A percentile compares a stretch with the other conserved stretches of the same genome.
phyloP scores from a whole-genome alignment of 2,329 filamentous ascomycete genomes.

The Arthrobotrys conoides region DNA sequence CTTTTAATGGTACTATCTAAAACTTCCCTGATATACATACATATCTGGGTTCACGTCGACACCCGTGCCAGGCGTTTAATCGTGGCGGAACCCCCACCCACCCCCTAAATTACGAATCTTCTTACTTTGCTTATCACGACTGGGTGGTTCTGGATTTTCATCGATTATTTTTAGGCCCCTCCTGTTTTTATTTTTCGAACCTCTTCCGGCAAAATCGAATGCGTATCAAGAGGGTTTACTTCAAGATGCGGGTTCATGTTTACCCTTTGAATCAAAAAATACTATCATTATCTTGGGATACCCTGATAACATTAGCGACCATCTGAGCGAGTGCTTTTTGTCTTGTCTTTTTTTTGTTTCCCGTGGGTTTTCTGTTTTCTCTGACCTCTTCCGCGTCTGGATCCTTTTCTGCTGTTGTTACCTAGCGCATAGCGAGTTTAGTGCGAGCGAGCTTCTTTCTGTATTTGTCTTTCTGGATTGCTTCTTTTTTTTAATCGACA shows the following conservation, averaged over 20 bases:
- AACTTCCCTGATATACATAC: background rate
- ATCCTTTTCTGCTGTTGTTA: conserved; percentile 8
- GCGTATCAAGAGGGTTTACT: conserved; percentile 8
- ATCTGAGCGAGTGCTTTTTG: conserved; percentile 9
- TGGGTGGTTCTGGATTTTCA: conserved; percentile 9
- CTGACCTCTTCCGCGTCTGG: background rate
- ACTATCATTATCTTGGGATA: conserved; percentile 39
- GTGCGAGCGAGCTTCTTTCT: conserved; percentile 38
- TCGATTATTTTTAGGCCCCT: background rate
- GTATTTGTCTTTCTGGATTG: conserved; percentile 10
- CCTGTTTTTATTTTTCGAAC: background rate
- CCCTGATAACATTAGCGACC: conserved; percentile 50
- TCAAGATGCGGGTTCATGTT: conserved; percentile 1
- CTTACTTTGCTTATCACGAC: background rate
- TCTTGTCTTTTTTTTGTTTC: conserved; percentile 3
- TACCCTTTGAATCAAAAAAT: background rate
- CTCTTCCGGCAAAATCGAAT: conserved; percentile 20
- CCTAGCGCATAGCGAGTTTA: conserved; percentile 55
- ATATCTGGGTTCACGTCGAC: background rate
- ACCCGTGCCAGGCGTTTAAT: conserved; percentile 1
- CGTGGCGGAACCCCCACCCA: background rate
- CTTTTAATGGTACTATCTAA: conserved; percentile 15
- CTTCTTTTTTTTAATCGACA: conserved; percentile 2
- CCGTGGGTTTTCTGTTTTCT: background rate
- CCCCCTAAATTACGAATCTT: conserved; percentile 18